Percentiles rank a stretch among this genome's conserved stretches.
Conservation (phyloP, 495 filamentous ascomycete species). For the Xylaria bambusicola region DNA sequence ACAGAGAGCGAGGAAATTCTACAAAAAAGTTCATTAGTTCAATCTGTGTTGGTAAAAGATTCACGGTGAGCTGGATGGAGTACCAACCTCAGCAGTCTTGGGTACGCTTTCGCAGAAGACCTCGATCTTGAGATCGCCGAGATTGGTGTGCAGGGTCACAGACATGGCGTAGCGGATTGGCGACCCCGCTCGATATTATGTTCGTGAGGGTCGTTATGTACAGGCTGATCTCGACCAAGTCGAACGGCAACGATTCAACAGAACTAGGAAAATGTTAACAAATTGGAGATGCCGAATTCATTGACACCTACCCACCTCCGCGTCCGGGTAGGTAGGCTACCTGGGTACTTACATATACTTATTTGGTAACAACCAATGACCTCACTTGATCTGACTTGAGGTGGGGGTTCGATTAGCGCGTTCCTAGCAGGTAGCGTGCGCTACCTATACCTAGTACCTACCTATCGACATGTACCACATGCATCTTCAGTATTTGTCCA, state of each 20-base stretch:
- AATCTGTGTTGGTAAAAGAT: background rate
- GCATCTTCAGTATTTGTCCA: too few species aligned
- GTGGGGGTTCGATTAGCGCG: too few species aligned
- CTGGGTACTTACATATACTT: too few species aligned
- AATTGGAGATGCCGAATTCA: background rate
- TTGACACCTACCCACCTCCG: background rate
- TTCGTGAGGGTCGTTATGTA: background rate
- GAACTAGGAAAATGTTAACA: background rate
- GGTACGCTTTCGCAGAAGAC: constrained; percentile 94
- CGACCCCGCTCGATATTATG: background rate
- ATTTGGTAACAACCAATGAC: too few species aligned
- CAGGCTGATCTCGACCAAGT: background rate
- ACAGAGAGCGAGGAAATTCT: constrained; percentile 98
- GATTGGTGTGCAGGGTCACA: constrained; percentile 80
- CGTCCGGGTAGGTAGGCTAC: background rate
- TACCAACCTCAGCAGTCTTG: constrained; percentile 72
- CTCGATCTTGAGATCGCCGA: constrained; percentile 92
- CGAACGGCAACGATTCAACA: background rate
- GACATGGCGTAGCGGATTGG: constrained; percentile 50
- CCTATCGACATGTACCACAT: too few species aligned
- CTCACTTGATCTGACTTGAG: too few species aligned
- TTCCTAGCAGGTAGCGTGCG: too few species aligned
- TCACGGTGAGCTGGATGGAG: constrained; percentile 13
- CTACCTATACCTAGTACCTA: too few species aligned
- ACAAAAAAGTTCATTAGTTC: background rate